A percentile compares a stretch with the other conserved stretches of the same genome.
Conservation (phyloP, 176 grass and related monocot genomes). For the Oryza glumipatula region DNA sequence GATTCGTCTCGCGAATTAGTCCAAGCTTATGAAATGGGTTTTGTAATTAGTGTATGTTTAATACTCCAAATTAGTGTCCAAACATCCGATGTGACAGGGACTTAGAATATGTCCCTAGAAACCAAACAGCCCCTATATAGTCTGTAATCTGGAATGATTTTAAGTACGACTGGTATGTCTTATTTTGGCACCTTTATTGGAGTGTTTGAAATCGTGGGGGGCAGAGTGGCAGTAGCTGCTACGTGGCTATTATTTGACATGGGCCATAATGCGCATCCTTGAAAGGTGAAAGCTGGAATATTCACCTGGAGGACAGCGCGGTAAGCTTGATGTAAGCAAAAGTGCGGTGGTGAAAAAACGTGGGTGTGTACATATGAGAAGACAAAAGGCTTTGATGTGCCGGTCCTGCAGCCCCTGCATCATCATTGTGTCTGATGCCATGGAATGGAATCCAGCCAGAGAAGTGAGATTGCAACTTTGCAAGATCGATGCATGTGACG, state of each 20-base stretch:
- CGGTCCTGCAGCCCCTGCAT: neutral
- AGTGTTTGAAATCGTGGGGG: conserved; percentile 25
- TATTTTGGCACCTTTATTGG: neutral
- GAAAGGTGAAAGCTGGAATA: conserved; percentile 22
- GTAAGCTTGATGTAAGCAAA: neutral
- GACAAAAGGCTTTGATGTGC: conserved; percentile 17
- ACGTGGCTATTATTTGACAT: conserved; percentile 23
- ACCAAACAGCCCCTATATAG: neutral
- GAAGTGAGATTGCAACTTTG: neutral
- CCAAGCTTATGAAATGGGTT: too few species aligned
- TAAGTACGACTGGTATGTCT: conserved; percentile 24
- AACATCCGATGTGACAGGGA: too few species aligned
- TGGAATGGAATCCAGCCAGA: neutral
- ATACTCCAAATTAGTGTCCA: too few species aligned
- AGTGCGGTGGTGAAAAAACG: neutral
- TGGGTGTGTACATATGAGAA: neutral
- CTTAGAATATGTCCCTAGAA: too few species aligned
- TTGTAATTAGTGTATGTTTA: too few species aligned
- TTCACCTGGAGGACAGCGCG: neutral
- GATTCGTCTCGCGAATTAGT: too few species aligned
- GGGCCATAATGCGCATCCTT: conserved; percentile 31
- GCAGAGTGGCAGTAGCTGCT: neutral
- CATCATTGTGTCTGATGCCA: conserved; percentile 20
- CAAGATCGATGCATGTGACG: neutral
- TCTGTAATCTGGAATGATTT: conserved; percentile 42